Conservation (phyloP, 371 early-diverging fungal species). For the Dichotomocladium elegans region DNA sequence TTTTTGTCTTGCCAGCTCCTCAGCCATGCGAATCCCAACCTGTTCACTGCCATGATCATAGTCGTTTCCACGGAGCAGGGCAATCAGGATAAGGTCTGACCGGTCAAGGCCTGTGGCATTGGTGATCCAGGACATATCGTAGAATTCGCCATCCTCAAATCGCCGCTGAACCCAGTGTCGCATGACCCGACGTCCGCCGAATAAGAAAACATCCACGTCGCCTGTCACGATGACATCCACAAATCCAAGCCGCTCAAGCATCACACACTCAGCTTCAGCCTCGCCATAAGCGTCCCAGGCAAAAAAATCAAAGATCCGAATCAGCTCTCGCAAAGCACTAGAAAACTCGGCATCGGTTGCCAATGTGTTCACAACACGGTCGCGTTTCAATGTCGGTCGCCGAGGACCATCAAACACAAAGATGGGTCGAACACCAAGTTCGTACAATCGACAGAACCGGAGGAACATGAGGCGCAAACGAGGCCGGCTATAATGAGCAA, state of each 20-base stretch:
- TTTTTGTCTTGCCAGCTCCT: conserved; percentile 22
- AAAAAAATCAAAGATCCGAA: conserved; percentile 22
- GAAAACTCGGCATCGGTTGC: conserved; percentile 8
- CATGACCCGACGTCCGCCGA: conserved; percentile 33
- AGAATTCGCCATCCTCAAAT: conserved; percentile 12
- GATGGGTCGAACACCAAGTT: conserved; percentile 32
- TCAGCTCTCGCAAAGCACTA: conserved; percentile 6
- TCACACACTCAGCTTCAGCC: conserved; percentile 45
- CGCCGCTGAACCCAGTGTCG: conserved; percentile 24
- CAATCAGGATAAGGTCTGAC: conserved; percentile 40
- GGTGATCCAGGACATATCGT: conserved; percentile 22
- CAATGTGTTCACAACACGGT: conserved; percentile 12
- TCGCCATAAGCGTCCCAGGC: conserved; percentile 38
- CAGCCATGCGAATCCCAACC: conserved; percentile 24
- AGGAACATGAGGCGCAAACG: conserved; percentile 26
- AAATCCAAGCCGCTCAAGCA: conserved; percentile 23
- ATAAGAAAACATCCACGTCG: conserved; percentile 36
- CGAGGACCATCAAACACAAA: conserved; percentile 41
- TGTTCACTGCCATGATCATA: conserved; percentile 25
- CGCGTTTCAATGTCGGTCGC: conserved; percentile 29
- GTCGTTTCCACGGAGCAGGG: conserved; percentile 31
- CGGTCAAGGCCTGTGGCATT: conserved; percentile 21
- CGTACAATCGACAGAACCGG: conserved; percentile 26
- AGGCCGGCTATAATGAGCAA: conserved; percentile 9
- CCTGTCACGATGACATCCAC: conserved; percentile 35